Base-by-base conservation (phyloP, 495 filamentous ascomycete genomes). In the Evansstolkia leycettana region DNA sequence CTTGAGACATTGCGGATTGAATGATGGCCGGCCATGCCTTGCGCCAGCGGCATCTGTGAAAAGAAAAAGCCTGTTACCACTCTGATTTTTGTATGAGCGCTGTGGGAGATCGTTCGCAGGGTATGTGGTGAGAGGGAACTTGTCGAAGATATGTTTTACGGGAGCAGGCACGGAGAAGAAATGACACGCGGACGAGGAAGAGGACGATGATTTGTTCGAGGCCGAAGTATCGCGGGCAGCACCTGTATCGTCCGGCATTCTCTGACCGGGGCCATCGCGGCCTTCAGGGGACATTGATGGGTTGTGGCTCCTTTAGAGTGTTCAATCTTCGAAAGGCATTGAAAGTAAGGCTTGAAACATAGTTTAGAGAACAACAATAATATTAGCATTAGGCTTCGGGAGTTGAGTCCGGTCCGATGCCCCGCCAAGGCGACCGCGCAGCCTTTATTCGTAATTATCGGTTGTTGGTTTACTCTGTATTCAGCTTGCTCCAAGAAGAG, bases 1-100 rank as follows among this genome's bases (percentile, higher is more conserved):
- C 61, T 89, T 94, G 42, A 98, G 67, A 67, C 90, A 98, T 45
- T 73, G 74, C 2, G 90, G 90, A 59, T 96, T 95, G 63, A 83
- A 94, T 33, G 82, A 89, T 14, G 86, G 84, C 16, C 64, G 55
- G 9, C 78, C 80, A 20, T 48, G 45, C 17, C 55, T 50, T 14
- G 79, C 85, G 40, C 78, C 81, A 17, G 66, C 57, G 1, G 76
- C 69, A 9, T 75, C 75, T 33, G 72, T 72, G 57, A 94, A 96
- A 20, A 94, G 64, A 51, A 87, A 88, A 11, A 98, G 64, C 23
- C 72, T 71, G 41, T 80, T 64, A 37, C 63, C 49, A n/a, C 62
- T 42, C 20, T 58, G 55, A 16, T 55, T 37, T 15, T 47, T 44
- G 13, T 74, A 75, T 10, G 67, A 62, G 34, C 82, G 69, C 24